Conservation (phyloP, 2,329 filamentous ascomycete species). For the Penicillium psychrosexuale region DNA sequence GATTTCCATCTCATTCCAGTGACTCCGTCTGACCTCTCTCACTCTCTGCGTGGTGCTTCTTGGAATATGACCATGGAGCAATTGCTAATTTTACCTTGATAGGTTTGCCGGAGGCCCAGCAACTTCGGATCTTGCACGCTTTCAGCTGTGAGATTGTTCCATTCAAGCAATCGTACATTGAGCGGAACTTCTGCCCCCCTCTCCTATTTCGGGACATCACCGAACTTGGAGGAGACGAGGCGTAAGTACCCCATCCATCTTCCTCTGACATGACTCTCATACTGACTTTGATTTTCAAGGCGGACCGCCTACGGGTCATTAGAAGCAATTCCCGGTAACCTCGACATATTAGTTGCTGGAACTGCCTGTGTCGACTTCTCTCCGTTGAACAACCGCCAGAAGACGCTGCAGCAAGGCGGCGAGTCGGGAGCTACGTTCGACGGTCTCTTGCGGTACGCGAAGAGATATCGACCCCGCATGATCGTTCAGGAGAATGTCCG, state of each 20-base stretch:
- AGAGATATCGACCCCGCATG: constrained; percentile 56
- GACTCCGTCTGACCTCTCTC: background rate
- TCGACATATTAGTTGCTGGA: constrained; percentile 68
- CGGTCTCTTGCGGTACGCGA: constrained; percentile 58
- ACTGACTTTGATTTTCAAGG: constrained; percentile 35
- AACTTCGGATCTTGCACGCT: constrained; percentile 52
- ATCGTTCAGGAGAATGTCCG: constrained; percentile 71
- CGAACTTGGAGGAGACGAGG: constrained; percentile 51
- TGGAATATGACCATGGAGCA: constrained; percentile 28
- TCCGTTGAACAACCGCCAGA: constrained; percentile 56
- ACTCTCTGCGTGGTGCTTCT: constrained; percentile 20
- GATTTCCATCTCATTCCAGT: background rate
- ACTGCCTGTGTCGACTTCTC: constrained; percentile 77
- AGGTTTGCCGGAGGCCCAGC: constrained; percentile 16
- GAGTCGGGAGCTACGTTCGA: constrained; percentile 66
- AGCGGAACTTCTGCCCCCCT: constrained; percentile 54
- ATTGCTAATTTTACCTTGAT: background rate
- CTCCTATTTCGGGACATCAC: constrained; percentile 59
- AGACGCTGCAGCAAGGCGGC: constrained; percentile 53
- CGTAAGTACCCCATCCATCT: constrained; percentile 40
- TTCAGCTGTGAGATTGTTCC: constrained; percentile 64
- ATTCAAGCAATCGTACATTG: constrained; percentile 63
- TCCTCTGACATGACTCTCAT: constrained; percentile 1
- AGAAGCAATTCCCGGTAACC: constrained; percentile 53
- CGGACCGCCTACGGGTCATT: constrained; percentile 66